phyloP scores from a whole-genome alignment of 148 eudicot species.

The Cornus florida region DNA sequence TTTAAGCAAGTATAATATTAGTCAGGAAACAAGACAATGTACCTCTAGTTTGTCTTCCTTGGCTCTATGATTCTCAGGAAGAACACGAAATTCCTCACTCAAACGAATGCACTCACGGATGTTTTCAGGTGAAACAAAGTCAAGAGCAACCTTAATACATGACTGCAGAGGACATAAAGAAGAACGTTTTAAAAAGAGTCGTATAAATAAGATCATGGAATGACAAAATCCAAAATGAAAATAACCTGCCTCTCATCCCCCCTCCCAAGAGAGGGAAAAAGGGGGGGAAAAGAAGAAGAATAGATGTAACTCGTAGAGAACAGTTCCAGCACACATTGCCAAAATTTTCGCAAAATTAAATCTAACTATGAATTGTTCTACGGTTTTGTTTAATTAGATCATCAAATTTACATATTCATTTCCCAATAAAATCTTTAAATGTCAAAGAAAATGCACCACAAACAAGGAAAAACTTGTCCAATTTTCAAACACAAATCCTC shows the following conservation, averaged over 20 bases:
- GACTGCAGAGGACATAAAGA: constrained; percentile 17
- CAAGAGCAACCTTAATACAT: constrained; percentile 39
- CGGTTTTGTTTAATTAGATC: too few relatives aligned
- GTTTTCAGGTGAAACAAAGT: constrained; percentile 39
- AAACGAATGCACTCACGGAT: constrained; percentile 30
- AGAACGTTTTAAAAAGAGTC: too few relatives aligned
- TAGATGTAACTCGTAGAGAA: too few relatives aligned
- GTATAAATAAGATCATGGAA: not conserved
- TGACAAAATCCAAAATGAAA: not conserved
- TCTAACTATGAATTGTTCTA: not conserved
- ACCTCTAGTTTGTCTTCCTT: constrained; percentile 39
- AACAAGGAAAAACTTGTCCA: too few relatives aligned
- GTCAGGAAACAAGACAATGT: not conserved
- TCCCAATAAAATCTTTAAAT: too few relatives aligned
- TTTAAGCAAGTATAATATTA: not conserved
- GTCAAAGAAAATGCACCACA: too few relatives aligned
- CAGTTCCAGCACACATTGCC: not conserved
- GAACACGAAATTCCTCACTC: constrained; percentile 33
- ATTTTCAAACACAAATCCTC: too few relatives aligned
- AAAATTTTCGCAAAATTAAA: too few relatives aligned
- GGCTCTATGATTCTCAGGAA: constrained; percentile 25
- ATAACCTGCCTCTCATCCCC: too few relatives aligned
- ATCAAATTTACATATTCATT: too few relatives aligned
- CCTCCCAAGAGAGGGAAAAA: too few relatives aligned
- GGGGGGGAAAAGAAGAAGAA: too few relatives aligned